These are phyloP conservation scores for Debaryomyces sp. DNA, from an alignment of 1,139 yeast species.

Conservation along the genomic window DNA sequence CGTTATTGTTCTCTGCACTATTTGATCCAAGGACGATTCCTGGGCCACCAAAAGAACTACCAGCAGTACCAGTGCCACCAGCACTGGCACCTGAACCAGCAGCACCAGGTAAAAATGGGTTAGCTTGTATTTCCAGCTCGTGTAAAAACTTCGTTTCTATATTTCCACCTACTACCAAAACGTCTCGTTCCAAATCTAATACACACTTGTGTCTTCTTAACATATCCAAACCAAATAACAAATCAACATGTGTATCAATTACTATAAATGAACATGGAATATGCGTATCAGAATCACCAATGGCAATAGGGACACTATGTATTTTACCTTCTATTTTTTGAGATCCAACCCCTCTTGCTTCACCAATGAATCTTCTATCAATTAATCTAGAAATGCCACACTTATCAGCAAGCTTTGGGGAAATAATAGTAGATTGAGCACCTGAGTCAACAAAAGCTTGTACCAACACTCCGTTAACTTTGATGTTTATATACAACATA, in stretches of 20 bases:
- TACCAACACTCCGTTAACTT: conserved; percentile 76
- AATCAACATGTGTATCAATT: conserved; percentile 73
- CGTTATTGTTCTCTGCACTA: conserved; percentile 4
- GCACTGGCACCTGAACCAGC: conserved; percentile 16
- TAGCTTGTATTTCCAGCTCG: conserved; percentile 70
- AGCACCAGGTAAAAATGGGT: conserved; percentile 19
- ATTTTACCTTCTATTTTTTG: conserved; percentile 79
- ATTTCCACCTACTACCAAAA: conserved; percentile 70
- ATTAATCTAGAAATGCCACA: conserved; percentile 73
- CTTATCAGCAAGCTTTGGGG: conserved; percentile 72
- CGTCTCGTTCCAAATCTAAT: conserved; percentile 70
- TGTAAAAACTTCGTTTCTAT: conserved; percentile 70
- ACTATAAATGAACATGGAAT: conserved; percentile 84
- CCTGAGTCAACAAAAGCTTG: conserved; percentile 97
- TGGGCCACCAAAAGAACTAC: conserved; percentile 28
- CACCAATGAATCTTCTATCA: conserved; percentile 80
- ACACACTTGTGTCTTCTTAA: conserved; percentile 84
- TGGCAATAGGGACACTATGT: conserved; percentile 84
- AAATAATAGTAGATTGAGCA: conserved; percentile 86
- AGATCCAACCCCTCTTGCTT: conserved; percentile 90
- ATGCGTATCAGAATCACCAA: conserved; percentile 55
- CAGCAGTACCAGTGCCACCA: conserved; percentile 34
- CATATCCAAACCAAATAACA: conserved; percentile 75
- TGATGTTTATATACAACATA: conserved; percentile 80
- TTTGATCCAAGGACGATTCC: conserved; percentile 10